A percentile compares a stretch with the other conserved stretches of the same genome.
phyloP scores from a whole-genome alignment of 148 eudicot genomes.

The Rhododendron kiyosumense region DNA sequence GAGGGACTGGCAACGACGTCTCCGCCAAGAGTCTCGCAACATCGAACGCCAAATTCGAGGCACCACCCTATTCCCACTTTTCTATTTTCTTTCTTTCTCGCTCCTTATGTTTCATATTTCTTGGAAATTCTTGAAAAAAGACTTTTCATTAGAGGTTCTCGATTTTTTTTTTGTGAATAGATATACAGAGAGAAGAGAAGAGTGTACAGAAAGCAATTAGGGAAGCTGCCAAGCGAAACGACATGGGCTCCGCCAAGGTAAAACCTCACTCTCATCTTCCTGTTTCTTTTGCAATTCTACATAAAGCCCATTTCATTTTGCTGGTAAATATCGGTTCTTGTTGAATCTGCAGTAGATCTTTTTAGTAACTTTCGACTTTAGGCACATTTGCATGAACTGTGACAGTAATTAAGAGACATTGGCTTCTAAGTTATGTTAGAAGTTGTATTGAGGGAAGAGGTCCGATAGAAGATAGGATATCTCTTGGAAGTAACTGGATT shows the following conservation, averaged over 20 bases:
- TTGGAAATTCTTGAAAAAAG: neutral
- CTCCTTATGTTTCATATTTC: neutral
- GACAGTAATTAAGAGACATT: neutral
- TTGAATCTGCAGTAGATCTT: neutral
- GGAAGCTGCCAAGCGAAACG: constrained; percentile 96
- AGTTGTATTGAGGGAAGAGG: neutral
- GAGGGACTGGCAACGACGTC: constrained; percentile 91
- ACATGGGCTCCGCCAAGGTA: constrained; percentile 98
- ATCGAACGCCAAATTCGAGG: constrained; percentile 95
- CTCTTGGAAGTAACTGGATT: neutral
- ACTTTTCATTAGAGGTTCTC: neutral
- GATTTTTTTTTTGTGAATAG: constrained; percentile 24
- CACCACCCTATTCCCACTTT: neutral
- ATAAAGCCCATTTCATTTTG: neutral
- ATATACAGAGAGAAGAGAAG: constrained; percentile 95
- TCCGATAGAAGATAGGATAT: neutral
- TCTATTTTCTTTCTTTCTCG: neutral
- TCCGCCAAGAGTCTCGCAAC: constrained; percentile 86
- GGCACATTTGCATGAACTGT: neutral
- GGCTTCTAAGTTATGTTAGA: neutral
- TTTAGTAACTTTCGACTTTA: neutral
- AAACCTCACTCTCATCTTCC: neutral
- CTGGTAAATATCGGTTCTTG: neutral
- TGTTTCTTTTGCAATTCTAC: neutral
- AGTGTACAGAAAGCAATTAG: constrained; percentile 89